Evolutionary conservation across 495 filamentous ascomycete species (phyloP), one percentile per base, ranked within the genome.

Genomic region (Hyaloscypha bicolor): DNA sequence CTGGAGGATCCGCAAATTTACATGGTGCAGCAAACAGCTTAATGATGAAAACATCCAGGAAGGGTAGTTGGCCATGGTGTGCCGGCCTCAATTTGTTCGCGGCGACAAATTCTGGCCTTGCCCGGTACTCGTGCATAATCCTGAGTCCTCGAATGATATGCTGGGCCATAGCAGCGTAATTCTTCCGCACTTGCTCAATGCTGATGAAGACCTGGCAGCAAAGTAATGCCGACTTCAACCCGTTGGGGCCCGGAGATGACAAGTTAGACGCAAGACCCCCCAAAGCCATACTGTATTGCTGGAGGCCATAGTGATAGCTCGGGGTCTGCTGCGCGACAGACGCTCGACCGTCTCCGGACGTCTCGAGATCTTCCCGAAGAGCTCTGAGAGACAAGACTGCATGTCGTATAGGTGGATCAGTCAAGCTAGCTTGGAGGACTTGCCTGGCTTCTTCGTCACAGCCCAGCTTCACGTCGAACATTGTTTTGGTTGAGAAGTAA

Each of bases 201-300:
- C 80, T 82, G 63, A 82, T 78, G 69, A 89, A 88, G 2, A 88
- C 60, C 22, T 86, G 70, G 69, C 87, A 90, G 12, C 83, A 78
- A 53, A 85, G 77, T 33, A 90, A 78, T 48, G 80, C 78, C 35
- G 83, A 71, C 52, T 69, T 67, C 63, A 72, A 69, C 60, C 45
- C 60, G 63, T 70, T 64, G 45, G 57, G 60, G 65, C 68, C 67
- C n/a, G 60, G 60, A 61, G 60, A 61, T 59, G 56, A 65, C 35
- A 72, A 68, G 60, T 73, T 69, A 39, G 66, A 70, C 19, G 76
- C 77, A 33, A 86, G 78, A 66, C 75, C 64, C 9, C 66, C 61
- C 55, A 85, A 82, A 56, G 82, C 80, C 64, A 76, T 79, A 73
- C 63, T 80, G 62, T 84, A 86, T 48, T 84, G 79, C 52, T 75